phyloP scores from a whole-genome alignment of 1,139 yeast species.

The Pichia sp. region DNA sequence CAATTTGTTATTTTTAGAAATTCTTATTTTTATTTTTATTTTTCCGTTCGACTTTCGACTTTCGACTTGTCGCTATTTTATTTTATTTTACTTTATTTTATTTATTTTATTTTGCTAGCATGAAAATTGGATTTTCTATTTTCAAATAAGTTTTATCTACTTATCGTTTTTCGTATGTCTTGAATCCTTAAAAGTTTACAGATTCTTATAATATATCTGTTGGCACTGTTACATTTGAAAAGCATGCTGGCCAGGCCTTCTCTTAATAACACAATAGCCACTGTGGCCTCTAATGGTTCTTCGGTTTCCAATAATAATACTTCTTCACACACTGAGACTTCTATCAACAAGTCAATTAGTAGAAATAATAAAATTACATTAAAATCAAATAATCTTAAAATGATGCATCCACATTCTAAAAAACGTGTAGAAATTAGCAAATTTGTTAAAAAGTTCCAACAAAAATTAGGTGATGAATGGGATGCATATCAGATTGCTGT shows the following conservation, averaged over 20 bases:
- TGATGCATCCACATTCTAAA: neutral
- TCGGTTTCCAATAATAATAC: neutral
- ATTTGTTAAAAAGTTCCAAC: constrained; percentile 68
- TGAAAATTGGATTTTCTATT: neutral
- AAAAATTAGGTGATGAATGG: constrained; percentile 72
- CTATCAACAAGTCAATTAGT: neutral
- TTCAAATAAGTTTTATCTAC: no score
- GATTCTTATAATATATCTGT: no score
- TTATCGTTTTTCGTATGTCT: no score
- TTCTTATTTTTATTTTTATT: no score
- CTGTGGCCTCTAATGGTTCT: neutral
- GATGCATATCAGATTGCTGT: constrained; percentile 76
- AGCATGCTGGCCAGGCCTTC: no score
- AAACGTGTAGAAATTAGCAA: constrained; percentile 64
- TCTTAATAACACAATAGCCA: neutral
- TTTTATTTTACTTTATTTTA: neutral
- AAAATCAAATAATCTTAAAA: neutral
- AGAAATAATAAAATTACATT: neutral
- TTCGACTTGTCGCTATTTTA: neutral
- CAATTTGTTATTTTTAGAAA: no score
- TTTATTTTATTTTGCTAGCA: neutral
- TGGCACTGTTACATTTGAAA: no score
- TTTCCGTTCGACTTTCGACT: no score
- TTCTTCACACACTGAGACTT: neutral
- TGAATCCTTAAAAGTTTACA: no score